Conservation (phyloP, 2,329 filamentous ascomycete genomes). For the Rhinocladiella mackenziei region DNA sequence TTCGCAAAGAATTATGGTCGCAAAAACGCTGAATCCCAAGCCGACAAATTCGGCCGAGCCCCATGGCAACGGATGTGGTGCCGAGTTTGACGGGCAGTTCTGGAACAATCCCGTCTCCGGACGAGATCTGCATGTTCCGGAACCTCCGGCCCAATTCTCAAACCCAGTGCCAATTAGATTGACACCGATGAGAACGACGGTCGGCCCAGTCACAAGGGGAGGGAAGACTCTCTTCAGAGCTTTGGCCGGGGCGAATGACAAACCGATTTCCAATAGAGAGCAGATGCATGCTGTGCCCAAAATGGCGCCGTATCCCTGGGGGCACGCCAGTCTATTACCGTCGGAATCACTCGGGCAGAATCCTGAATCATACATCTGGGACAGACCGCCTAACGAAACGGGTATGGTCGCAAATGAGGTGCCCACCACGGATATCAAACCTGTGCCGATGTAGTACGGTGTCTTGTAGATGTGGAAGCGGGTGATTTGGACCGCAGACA, state of each 20-base stretch:
- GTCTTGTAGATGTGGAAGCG: constrained; percentile 69
- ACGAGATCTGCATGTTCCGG: constrained; percentile 43
- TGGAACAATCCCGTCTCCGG: constrained; percentile 45
- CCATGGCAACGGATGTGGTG: constrained; percentile 61
- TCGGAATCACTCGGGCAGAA: constrained; percentile 58
- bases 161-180: constrained; percentile 65
- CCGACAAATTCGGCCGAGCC: constrained; percentile 62
- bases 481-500: constrained; percentile 73
- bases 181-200: constrained; percentile 68
- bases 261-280: constrained; percentile 64
- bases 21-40: constrained; percentile 63
- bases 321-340: constrained; percentile 68
- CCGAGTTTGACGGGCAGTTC: constrained; percentile 55
- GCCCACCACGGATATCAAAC: constrained; percentile 73
- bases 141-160: constrained; percentile 63
- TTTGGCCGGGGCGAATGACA: constrained; percentile 69
- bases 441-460: constrained; percentile 73
- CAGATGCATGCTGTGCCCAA: constrained; percentile 65
- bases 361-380: constrained; percentile 70
- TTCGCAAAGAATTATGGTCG: constrained; percentile 64
- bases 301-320: constrained; percentile 70
- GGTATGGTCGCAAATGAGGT: constrained; percentile 75
- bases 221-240: constrained; percentile 70
- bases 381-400: constrained; percentile 65
- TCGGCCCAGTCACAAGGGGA: constrained; percentile 71